These are phyloP conservation scores for Cyclotella sp. DNA, from an alignment of 108 stramenopile species.

Conservation along the genomic window DNA sequence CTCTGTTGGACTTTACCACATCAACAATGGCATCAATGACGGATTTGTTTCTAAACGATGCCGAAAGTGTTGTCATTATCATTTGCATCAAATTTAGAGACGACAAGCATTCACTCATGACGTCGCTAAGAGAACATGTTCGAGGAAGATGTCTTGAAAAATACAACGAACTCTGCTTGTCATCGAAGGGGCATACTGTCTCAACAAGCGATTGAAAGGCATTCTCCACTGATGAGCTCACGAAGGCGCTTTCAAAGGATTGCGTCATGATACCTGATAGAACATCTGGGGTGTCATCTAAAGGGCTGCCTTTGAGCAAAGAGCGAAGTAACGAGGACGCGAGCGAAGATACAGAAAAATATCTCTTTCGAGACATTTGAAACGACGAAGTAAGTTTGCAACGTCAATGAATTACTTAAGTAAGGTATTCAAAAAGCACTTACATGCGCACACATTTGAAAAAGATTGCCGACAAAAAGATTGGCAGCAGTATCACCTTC, in stretches of 20 bases:
- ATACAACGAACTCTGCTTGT: not conserved
- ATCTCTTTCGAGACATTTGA: slow-evolving; percentile 21
- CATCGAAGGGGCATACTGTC: not conserved
- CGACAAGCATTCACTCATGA: slow-evolving; percentile 28
- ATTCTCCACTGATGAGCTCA: slow-evolving; percentile 24
- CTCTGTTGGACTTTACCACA: not conserved
- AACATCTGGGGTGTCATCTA: slow-evolving; percentile 37
- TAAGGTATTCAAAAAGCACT: slow-evolving; percentile 13
- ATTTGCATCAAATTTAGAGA: slow-evolving; percentile 9
- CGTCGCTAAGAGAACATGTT: slow-evolving; percentile 36
- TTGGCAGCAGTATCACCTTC: not conserved
- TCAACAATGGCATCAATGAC: slow-evolving; percentile 22
- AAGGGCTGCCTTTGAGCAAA: slow-evolving; percentile 43
- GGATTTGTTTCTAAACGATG: slow-evolving; percentile 2
- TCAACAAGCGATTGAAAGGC: slow-evolving; percentile 31
- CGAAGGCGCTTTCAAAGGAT: slow-evolving; percentile 31
- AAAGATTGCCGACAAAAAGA: slow-evolving; percentile 36
- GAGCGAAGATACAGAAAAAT: slow-evolving; percentile 37
- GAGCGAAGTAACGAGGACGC: slow-evolving; percentile 48
- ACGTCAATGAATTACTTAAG: not conserved
- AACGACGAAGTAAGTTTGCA: not conserved
- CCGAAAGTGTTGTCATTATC: slow-evolving; percentile 15
- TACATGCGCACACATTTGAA: slow-evolving; percentile 39
- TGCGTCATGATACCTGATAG: slow-evolving; percentile 37
- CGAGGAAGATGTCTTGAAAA: slow-evolving; percentile 18